A percentile compares a stretch with the other conserved stretches of the same genome.
Conservation (phyloP, 345 rosid genomes). For the Salix udensis region DNA sequence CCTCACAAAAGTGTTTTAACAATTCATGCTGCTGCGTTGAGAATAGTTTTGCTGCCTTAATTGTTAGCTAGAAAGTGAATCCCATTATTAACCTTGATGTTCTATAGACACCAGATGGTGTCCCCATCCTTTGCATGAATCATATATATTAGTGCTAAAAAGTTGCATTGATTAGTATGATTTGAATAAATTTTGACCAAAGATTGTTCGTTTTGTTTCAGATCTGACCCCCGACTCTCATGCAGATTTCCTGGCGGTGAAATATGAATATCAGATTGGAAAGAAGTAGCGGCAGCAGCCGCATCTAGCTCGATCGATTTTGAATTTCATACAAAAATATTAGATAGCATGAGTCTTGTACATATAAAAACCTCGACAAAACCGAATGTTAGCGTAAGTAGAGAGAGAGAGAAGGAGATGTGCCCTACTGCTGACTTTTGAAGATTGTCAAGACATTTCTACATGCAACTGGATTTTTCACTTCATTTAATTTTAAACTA, state of each 20-base stretch:
- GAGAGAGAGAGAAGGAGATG: not conserved
- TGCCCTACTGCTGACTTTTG: slow-evolving; percentile 23
- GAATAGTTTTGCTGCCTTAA: not conserved
- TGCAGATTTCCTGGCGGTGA: slow-evolving; percentile 11
- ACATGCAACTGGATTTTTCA: not conserved
- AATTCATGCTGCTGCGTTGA: not conserved
- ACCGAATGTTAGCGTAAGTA: slow-evolving; percentile 18
- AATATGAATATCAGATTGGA: not conserved
- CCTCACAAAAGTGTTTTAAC: no score
- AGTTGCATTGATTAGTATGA: not conserved
- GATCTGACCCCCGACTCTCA: slow-evolving; percentile 5
- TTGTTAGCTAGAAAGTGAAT: not conserved
- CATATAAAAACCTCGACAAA: not conserved
- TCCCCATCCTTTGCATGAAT: not conserved
- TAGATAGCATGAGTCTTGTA: not conserved
- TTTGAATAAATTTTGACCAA: not conserved
- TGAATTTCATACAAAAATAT: not conserved
- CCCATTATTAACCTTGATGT: not conserved
- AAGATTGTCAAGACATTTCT: slow-evolving; percentile 13
- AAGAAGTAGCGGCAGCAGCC: not conserved
- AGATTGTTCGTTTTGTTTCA: not conserved
- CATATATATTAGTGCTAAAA: not conserved
- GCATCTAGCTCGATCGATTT: not conserved
- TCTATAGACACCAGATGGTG: not conserved
- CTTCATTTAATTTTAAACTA: not conserved